phyloP scores from a whole-genome alignment of 495 filamentous ascomycete genomes.

The Daldinia bambusicola region DNA sequence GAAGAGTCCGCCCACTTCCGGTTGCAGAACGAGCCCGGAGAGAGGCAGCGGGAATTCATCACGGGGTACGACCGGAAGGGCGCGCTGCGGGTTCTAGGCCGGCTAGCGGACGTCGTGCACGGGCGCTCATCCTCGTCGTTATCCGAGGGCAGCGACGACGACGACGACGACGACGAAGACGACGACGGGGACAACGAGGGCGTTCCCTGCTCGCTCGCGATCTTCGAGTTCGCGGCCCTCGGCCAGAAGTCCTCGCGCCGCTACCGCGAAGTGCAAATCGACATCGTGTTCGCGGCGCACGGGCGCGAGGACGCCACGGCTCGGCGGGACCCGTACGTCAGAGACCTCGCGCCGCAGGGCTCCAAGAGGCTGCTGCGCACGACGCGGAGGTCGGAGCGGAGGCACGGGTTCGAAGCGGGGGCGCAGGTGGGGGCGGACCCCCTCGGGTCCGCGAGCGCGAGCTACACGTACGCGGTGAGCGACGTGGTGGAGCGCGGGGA shows the following conservation, averaged over 20 bases:
- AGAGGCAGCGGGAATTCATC: conserved; percentile 24
- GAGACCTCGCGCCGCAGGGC: not conserved
- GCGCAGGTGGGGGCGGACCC: conserved; percentile 16
- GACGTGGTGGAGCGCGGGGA: conserved; percentile 8
- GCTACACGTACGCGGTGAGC: conserved; percentile 9
- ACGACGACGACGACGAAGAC: not conserved
- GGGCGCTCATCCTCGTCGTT: not conserved
- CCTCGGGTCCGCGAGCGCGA: not conserved
- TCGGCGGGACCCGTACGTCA: conserved; percentile 6
- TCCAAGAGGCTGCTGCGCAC: not conserved
- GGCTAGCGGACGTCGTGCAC: conserved; percentile 20
- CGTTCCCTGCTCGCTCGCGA: conserved; percentile 13
- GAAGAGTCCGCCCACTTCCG: conserved; percentile 28
- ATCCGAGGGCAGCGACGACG: no score
- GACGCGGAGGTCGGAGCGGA: conserved; percentile 1
- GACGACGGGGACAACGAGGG: no score
- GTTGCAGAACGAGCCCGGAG: conserved; percentile 26
- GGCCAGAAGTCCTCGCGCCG: conserved; percentile 19
- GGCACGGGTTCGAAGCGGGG: conserved; percentile 9
- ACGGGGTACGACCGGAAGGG: conserved; percentile 25
- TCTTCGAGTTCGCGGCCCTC: conserved; percentile 28
- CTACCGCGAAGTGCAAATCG: conserved; percentile 21
- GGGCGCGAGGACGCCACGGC: not conserved
- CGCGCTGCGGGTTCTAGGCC: conserved; percentile 18
- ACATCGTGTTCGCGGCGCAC: conserved; percentile 22